Percentiles rank a stretch among this genome's conserved stretches.
These are phyloP conservation scores for Emmonsia crescens DNA, from an alignment of 2,329 filamentous ascomycete species.

Conservation along the genomic window DNA sequence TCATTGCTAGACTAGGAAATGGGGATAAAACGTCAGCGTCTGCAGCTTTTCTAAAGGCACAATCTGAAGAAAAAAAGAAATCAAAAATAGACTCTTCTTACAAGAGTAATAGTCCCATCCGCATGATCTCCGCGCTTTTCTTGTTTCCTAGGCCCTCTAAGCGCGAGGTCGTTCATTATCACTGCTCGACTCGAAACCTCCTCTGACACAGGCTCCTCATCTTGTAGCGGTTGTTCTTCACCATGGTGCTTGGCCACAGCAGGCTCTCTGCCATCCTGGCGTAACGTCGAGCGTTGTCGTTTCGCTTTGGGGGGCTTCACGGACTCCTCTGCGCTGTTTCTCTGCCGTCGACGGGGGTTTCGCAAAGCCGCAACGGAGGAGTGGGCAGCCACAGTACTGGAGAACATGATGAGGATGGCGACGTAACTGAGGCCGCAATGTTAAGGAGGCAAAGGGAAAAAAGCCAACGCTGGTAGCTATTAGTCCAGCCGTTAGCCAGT, in stretches of 20 bases:
- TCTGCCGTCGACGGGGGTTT: slow-evolving; percentile 30
- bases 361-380: slow-evolving; percentile 14
- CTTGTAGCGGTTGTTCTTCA: background rate
- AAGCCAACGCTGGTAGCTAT: background rate
- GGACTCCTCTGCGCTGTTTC: slow-evolving; percentile 35
- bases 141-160: slow-evolving; percentile 28
- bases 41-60: background rate
- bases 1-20: slow-evolving; percentile 62
- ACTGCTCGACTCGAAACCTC: background rate
- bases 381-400: slow-evolving; percentile 21
- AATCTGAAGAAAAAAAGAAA: background rate
- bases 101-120: slow-evolving; percentile 29
- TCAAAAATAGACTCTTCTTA: slow-evolving; percentile 13
- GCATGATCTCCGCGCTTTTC: slow-evolving; percentile 23
- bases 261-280: slow-evolving; percentile 25
- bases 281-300: slow-evolving; percentile 35
- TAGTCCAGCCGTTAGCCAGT: background rate
- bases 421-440: background rate
- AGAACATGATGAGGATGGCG: slow-evolving; percentile 26
- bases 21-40: background rate
- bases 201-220: background rate
- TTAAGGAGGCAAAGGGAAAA: background rate
- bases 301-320: slow-evolving; percentile 37
- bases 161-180: slow-evolving; percentile 22
- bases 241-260: slow-evolving; percentile 5